Percentiles rank a stretch among this genome's conserved stretches.
Evolutionary conservation across 768 basidiomycete genomes (phyloP).

Genomic region (Rubroboletus pulcherrimus): DNA sequence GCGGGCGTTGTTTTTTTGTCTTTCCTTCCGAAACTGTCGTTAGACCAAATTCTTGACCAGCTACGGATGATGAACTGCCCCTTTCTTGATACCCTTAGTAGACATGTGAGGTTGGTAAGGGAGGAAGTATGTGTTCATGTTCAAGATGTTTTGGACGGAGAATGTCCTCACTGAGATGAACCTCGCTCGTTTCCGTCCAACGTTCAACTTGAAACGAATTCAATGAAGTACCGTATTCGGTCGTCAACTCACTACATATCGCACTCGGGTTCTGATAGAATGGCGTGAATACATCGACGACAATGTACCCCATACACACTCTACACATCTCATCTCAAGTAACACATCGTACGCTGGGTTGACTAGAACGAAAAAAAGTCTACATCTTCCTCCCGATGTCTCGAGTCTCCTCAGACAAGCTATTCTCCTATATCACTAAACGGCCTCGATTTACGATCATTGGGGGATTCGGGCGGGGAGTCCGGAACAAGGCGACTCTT

Average conservation of each 20-base stretch:
- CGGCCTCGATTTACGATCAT: not conserved
- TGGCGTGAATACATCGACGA: too few species aligned
- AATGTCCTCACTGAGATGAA: too few species aligned
- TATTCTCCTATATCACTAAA: conserved; percentile 3
- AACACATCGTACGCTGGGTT: not conserved
- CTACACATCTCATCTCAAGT: not conserved
- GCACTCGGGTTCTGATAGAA: too few species aligned
- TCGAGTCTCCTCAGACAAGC: too few species aligned
- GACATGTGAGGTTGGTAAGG: not conserved
- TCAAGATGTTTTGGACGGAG: not conserved
- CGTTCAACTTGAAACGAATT: too few species aligned
- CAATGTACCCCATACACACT: not conserved
- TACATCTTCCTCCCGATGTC: not conserved
- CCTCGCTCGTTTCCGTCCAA: too few species aligned
- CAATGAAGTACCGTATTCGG: too few species aligned
- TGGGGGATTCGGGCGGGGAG: not conserved
- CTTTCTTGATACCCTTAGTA: not conserved
- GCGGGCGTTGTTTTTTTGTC: not conserved
- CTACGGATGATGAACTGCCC: too few species aligned
- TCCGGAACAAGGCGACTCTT: not conserved
- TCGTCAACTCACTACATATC: too few species aligned
- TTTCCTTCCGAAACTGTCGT: not conserved
- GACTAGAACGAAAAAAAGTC: not conserved
- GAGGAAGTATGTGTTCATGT: not conserved
- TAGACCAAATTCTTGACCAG: not conserved